phyloP scores from a whole-genome alignment of 148 eudicot species.

The Linanthus parryae region DNA sequence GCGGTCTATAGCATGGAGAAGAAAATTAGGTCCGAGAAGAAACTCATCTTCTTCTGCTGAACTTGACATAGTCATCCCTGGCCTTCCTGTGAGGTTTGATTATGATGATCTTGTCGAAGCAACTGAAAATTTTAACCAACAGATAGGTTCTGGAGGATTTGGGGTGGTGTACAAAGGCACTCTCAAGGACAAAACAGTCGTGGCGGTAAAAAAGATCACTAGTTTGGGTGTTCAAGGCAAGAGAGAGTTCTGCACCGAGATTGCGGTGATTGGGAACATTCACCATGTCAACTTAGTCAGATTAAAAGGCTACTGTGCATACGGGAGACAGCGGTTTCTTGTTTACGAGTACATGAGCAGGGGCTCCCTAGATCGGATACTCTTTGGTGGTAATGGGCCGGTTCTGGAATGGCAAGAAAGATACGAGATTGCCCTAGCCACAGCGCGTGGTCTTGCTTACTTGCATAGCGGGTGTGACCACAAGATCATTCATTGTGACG shows the following conservation, averaged over 20 bases:
- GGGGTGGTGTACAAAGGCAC: slow-evolving; percentile 64
- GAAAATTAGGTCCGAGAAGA: slow-evolving; percentile 12
- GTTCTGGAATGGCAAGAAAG: slow-evolving; percentile 89
- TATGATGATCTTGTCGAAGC: slow-evolving; percentile 47
- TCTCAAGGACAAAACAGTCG: slow-evolving; percentile 36
- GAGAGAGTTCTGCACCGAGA: slow-evolving; percentile 71
- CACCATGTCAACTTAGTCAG: slow-evolving; percentile 73
- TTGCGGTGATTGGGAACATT: slow-evolving; percentile 64
- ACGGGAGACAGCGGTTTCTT: slow-evolving; percentile 44
- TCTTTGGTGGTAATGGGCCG: slow-evolving; percentile 64
- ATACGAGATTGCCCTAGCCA: slow-evolving; percentile 62
- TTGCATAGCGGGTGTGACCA: slow-evolving; percentile 67
- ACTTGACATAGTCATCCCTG: slow-evolving; percentile 54
- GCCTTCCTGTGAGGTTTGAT: slow-evolving; percentile 51
- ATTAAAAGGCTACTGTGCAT: slow-evolving; percentile 63
- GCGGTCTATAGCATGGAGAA: slow-evolving; percentile 6
- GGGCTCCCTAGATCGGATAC: slow-evolving; percentile 55
- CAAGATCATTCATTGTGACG: slow-evolving; percentile 81
- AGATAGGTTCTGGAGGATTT: slow-evolving; percentile 72
- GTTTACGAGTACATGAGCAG: slow-evolving; percentile 83
- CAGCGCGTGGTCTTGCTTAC: slow-evolving; percentile 81
- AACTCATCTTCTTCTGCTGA: slow-evolving; percentile 49
- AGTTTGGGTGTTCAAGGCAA: slow-evolving; percentile 51
- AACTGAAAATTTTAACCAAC: slow-evolving; percentile 44
- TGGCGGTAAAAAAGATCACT: slow-evolving; percentile 68